Conservation (phyloP, 441 rosid species). For the Eruca vesicaria region DNA sequence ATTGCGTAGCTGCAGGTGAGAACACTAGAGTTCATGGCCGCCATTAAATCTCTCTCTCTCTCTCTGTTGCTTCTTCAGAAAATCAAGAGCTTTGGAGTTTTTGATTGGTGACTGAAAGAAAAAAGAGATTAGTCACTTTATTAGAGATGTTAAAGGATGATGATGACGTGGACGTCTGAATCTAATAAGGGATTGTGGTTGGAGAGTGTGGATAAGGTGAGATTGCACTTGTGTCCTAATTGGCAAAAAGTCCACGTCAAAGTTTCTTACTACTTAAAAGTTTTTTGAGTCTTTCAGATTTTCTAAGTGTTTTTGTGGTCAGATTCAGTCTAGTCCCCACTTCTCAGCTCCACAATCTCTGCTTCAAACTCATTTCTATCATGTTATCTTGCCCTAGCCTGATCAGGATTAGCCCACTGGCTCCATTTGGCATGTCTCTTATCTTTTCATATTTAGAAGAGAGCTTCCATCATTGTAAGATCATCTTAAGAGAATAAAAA, state of each 20-base stretch:
- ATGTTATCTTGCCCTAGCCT: not conserved
- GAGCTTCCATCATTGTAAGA: too few species aligned
- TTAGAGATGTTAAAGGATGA: constrained; percentile 36
- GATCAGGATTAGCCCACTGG: not conserved
- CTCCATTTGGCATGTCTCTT: not conserved
- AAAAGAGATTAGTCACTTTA: constrained; percentile 35
- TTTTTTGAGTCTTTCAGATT: not conserved
- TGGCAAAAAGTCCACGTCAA: constrained; percentile 44
- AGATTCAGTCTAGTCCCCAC: not conserved
- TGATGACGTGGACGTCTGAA: constrained; percentile 39
- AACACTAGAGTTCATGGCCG: constrained; percentile 81
- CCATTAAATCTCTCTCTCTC: constrained; percentile 36
- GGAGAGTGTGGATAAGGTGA: constrained; percentile 90
- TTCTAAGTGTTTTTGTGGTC: not conserved
- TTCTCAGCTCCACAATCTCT: too few species aligned
- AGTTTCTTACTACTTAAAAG: not conserved
- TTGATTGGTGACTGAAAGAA: constrained; percentile 23
- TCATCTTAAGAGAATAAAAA: too few species aligned
- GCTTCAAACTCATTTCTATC: not conserved
- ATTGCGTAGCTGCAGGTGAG: constrained; percentile 79
- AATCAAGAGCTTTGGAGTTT: constrained; percentile 12
- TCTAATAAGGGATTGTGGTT: constrained; percentile 63
- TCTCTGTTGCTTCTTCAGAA: not conserved
- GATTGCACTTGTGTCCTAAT: constrained; percentile 68
- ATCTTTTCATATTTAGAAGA: too few species aligned